A percentile compares a stretch with the other conserved stretches of the same genome.
These are phyloP conservation scores for Acacia crassicarpa DNA, from an alignment of 306 rosid species.

Conservation along the genomic window DNA sequence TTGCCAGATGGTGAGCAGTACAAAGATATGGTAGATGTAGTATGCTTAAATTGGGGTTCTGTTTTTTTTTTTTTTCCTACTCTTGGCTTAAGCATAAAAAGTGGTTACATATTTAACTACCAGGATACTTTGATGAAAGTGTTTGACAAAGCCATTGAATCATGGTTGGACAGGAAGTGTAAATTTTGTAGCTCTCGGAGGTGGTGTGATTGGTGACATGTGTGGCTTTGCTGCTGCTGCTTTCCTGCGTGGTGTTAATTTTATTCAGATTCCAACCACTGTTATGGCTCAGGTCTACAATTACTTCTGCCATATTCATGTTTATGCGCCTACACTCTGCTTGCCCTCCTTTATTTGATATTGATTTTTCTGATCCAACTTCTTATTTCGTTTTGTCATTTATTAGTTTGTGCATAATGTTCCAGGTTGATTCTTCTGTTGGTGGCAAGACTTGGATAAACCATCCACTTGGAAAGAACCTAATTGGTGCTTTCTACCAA, in stretches of 20 bases:
- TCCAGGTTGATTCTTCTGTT: slow-evolving; percentile 97
- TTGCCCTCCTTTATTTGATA: neutral
- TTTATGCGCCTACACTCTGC: slow-evolving; percentile 3
- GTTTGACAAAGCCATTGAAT: slow-evolving; percentile 92
- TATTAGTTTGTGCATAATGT: slow-evolving; percentile 18
- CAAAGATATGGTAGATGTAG: slow-evolving; percentile 76
- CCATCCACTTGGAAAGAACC: slow-evolving; percentile 91
- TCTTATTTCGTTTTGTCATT: neutral
- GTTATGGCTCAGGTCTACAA: slow-evolving; percentile 88
- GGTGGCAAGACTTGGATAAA: slow-evolving; percentile 98
- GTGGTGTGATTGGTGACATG: slow-evolving; percentile 96
- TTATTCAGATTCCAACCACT: slow-evolving; percentile 95
- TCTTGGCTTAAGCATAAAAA: slow-evolving; percentile 17
- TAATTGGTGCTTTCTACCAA: slow-evolving; percentile 93
- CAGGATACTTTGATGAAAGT: slow-evolving; percentile 93
- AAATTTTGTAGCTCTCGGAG: slow-evolving; percentile 98
- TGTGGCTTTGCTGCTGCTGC: slow-evolving; percentile 93
- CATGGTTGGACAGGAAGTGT: slow-evolving; percentile 70
- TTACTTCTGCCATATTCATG: neutral
- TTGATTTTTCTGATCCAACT: slow-evolving; percentile 3
- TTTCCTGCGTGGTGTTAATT: slow-evolving; percentile 83
- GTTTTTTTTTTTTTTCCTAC: neutral
- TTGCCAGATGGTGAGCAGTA: slow-evolving; percentile 91
- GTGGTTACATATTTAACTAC: slow-evolving; percentile 36
- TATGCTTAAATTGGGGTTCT: neutral